Base-by-base conservation (phyloP, 192 early-diverging fungal genomes). In the Gryganskiella cystojenkinii region DNA sequence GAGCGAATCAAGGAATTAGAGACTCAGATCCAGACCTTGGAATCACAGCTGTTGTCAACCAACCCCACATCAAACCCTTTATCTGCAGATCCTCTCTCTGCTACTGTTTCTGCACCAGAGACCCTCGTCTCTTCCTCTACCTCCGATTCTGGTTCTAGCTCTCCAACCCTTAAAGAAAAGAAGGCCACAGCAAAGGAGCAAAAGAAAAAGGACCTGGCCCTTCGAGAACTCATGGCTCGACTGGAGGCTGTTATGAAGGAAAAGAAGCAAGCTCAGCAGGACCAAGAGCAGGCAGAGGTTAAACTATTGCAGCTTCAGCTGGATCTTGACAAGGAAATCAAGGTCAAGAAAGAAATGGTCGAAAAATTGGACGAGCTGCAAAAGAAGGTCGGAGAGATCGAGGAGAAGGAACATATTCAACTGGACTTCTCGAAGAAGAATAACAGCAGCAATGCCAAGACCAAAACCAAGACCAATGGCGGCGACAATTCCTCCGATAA, bases 331-430 rank as follows among this genome's bases (percentile, higher is more conserved):
- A 78, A 69, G 49, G 74, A 78, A n/a, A 47, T 78, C 35, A 69
- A 78, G 49, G 61, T 69, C 55, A 78, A 78, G 50, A 78, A 78
- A 42, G 74, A 78, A 40, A 78, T 78, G 74, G 74, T 78, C 24
- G 56, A 78, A 25, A 78, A 78, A 25, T 28, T 78, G 37, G 74
- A 78, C n/a, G 46, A 69, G 28, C 27, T 78, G 20, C 74, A 78
- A 31, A 78, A 69, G 34, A 67, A 67, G 22, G 58, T 78, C 3
- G 74, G 66, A 24, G 74, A 69, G 61, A 69, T 78, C 45, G 74
- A 78, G 22, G 74, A 69, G 30, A 69, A 68, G 46, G 66, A 61
- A 31, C 72, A 76, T 50, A 34, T 60, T 4, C 25, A 54, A 20
- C 58, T 56, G 19, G 33, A 49, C 10, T 3, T n/a, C 15, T 20